Conservation (phyloP, 495 filamentous ascomycete species). For the Ramalina intermedia region DNA sequence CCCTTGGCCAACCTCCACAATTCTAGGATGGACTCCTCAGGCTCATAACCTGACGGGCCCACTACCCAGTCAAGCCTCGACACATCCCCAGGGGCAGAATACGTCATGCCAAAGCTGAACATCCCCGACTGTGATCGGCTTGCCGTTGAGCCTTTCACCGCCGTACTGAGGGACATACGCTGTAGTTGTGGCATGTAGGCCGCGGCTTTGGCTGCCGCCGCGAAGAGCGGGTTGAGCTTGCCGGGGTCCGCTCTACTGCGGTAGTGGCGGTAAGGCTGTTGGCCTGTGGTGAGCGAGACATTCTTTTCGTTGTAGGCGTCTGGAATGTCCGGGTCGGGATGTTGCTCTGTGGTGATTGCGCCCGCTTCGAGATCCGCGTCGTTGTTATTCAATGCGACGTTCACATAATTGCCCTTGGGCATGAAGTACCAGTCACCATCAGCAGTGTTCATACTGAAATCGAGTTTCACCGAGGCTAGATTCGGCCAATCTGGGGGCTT, state of each 20-base stretch:
- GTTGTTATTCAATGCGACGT: background rate
- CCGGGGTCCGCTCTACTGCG: background rate
- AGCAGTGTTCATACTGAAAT: background rate
- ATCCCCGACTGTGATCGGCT: no score
- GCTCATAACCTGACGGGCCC: background rate
- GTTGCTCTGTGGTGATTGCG: background rate
- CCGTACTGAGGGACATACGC: background rate
- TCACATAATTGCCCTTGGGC: background rate
- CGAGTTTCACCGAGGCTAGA: background rate
- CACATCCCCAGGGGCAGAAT: background rate
- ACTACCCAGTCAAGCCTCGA: background rate
- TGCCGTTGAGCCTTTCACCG: background rate
- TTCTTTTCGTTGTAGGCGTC: background rate
- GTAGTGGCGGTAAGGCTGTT: background rate
- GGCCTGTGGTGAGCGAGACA: background rate
- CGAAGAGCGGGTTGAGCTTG: background rate
- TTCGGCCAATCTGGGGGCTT: background rate
- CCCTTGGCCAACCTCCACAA: background rate
- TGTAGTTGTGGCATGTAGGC: background rate
- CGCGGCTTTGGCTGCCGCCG: background rate
- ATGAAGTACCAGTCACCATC: background rate
- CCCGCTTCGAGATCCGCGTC: background rate
- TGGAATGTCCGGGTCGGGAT: background rate
- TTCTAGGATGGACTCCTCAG: background rate
- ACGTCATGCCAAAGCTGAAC: background rate